phyloP scores from a whole-genome alignment of 805 yeast species.

The Pichia paraexigua region DNA sequence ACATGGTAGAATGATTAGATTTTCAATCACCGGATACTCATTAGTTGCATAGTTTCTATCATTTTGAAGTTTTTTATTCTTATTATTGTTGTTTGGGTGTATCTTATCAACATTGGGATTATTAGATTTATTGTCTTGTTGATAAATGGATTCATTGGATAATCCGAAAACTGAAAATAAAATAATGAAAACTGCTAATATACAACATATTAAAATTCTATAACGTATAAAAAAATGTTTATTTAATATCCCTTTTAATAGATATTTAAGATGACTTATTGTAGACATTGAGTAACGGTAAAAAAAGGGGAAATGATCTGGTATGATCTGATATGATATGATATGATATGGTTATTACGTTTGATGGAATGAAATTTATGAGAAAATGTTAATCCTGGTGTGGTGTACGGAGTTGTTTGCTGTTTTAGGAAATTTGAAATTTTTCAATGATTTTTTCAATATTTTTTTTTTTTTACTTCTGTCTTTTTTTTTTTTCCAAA shows the following conservation, averaged over 20 bases:
- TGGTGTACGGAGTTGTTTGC: neutral
- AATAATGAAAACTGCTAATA: slow-evolving; percentile 1
- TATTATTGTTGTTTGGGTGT: no score
- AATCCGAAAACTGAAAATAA: slow-evolving; percentile 5
- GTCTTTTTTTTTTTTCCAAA: no score
- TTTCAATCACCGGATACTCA: neutral
- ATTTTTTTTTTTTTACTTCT: neutral
- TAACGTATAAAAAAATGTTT: neutral
- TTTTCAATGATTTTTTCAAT: neutral
- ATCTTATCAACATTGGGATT: no score
- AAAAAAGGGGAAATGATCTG: no score
- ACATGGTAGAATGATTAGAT: slow-evolving; percentile 44
- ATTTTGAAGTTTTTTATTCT: neutral
- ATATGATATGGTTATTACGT: no score
- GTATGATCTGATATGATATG: no score
- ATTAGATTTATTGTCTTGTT: neutral
- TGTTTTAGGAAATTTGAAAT: neutral
- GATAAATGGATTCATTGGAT: neutral
- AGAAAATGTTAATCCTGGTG: no score
- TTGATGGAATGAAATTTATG: no score
- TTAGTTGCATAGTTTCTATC: neutral
- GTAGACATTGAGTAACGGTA: neutral
- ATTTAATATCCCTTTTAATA: neutral
- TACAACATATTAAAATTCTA: neutral
- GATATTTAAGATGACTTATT: neutral